Evolutionary conservation across 1,139 yeast genomes (phyloP), one percentile per base, ranked within the genome.

Genomic region (Hansenula sp.): DNA sequence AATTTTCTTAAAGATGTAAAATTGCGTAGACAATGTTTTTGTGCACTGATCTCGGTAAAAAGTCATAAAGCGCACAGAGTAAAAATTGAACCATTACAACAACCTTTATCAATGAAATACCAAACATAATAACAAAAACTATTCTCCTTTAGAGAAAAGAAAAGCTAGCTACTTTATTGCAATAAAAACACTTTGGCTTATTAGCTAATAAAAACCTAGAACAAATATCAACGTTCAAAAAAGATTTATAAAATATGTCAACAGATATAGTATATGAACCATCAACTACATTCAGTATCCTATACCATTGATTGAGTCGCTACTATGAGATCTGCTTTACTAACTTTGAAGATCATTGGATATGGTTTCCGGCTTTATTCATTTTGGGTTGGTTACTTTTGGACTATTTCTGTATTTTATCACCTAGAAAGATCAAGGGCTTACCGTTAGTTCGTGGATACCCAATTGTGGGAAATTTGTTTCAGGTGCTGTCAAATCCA

Each of bases 391-490:
- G 18, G 24, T 16, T 24, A 4, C 7, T 47, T 2, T 36, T 53
- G 2, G 64, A 59, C 29, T 38, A 44, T 38, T 8, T 46, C 5
- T 57, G 59, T 0, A 10, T 57, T 9, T 26, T 55, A 3, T 51
- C 53, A 9, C 66, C 67, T 20, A 53, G 46, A 25, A 46, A 39
- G 20, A 67, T 74, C 40, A 48, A 52, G 6, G 69, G 70, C 1
- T 53, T 77, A 3, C 69, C 72, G 18, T 40, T 41, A 9, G 65
- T 78, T 5, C 74, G 76, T 0, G 71, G 75, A 0, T 64, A 59
- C 33, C 86, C 87, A 0, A 50, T 80, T 5, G 63, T 78, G 3
- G 87, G 82, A 1, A 75, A 72, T 48, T 51, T 76, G 7, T 62
- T 71, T 40, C 77, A 73, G 40, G 65, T 77, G 1, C 59, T 68